Conservation (phyloP, 768 basidiomycete species). For the Tylopilus rubrobrunneus region DNA sequence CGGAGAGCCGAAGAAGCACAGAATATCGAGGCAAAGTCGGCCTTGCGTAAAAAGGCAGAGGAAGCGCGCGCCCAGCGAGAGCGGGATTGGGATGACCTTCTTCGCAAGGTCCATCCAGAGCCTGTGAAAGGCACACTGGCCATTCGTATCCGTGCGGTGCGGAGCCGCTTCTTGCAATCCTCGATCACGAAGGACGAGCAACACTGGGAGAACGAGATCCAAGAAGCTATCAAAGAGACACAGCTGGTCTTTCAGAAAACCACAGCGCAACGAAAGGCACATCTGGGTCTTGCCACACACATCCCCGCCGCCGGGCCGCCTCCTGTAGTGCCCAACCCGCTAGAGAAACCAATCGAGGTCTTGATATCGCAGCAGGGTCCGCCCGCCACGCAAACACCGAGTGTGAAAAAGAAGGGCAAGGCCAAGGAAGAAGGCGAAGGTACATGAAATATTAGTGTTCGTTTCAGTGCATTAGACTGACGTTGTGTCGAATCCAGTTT, state of each 20-base stretch:
- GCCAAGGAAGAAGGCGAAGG: slow-evolving; percentile 29
- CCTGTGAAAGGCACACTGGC: slow-evolving; percentile 45
- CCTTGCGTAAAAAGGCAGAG: slow-evolving; percentile 60
- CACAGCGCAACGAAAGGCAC: slow-evolving; percentile 33
- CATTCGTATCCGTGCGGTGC: slow-evolving; percentile 52
- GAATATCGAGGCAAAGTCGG: slow-evolving; percentile 44
- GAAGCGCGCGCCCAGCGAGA: slow-evolving; percentile 58
- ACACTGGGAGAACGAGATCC: slow-evolving; percentile 65
- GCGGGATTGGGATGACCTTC: slow-evolving; percentile 59
- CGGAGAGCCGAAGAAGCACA: slow-evolving; percentile 28
- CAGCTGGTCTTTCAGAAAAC: slow-evolving; percentile 45
- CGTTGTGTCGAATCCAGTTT: slow-evolving; percentile 8
- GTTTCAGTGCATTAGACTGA: slow-evolving; percentile 1
- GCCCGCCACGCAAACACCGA: slow-evolving; percentile 30
- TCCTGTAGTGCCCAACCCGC: slow-evolving; percentile 40
- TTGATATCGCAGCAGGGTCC: slow-evolving; percentile 53
- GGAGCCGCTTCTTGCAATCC: slow-evolving; percentile 55
- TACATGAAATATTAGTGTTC: slow-evolving; percentile 9
- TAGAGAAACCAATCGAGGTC: slow-evolving; percentile 48
- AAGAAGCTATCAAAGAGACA: slow-evolving; percentile 52
- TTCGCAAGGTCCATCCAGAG: slow-evolving; percentile 52
- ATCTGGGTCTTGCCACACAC: background rate
- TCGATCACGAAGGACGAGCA: slow-evolving; percentile 43
- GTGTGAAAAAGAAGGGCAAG: slow-evolving; percentile 35
- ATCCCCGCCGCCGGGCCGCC: slow-evolving; percentile 28